Evolutionary conservation across 768 basidiomycete genomes (phyloP).

Genomic region (Podaxis sp.): DNA sequence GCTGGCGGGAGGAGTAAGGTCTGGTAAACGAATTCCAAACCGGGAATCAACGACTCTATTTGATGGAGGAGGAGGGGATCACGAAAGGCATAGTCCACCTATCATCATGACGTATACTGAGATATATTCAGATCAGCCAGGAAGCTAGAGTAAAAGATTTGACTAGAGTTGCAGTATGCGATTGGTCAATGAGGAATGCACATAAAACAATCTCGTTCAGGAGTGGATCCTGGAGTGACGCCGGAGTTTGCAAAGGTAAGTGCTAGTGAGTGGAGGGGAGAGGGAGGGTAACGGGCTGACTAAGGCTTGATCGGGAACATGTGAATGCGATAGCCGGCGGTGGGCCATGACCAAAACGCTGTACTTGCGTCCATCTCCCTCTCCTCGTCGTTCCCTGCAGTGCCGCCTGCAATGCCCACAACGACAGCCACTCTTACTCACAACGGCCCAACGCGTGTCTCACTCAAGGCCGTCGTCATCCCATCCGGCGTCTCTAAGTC

Average conservation of each 20-base stretch:
- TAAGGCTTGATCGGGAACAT: conserved; percentile 17
- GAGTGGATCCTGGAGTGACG: neutral
- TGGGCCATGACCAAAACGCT: neutral
- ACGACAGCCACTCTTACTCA: conserved; percentile 18
- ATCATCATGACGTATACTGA: too few relatives aligned
- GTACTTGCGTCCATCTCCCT: neutral
- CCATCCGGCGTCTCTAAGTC: conserved; percentile 3
- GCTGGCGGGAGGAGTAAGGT: too few relatives aligned
- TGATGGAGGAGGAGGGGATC: too few relatives aligned
- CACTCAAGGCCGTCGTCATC: conserved; percentile 14
- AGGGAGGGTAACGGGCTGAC: neutral
- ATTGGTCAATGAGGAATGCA: too few relatives aligned
- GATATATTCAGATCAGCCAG: too few relatives aligned
- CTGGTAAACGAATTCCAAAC: too few relatives aligned
- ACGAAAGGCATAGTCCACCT: too few relatives aligned
- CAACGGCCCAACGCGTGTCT: conserved; percentile 7
- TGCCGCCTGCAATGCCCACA: conserved; percentile 19
- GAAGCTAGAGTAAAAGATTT: too few relatives aligned
- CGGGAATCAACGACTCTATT: too few relatives aligned
- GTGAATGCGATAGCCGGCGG: conserved; percentile 15
- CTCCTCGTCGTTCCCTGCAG: neutral
- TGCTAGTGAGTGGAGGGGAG: neutral
- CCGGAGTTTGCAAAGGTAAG: neutral
- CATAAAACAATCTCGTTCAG: too few relatives aligned
- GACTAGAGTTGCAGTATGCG: too few relatives aligned